Conservation (phyloP, 441 rosid genomes). For the Viola pubescens region DNA sequence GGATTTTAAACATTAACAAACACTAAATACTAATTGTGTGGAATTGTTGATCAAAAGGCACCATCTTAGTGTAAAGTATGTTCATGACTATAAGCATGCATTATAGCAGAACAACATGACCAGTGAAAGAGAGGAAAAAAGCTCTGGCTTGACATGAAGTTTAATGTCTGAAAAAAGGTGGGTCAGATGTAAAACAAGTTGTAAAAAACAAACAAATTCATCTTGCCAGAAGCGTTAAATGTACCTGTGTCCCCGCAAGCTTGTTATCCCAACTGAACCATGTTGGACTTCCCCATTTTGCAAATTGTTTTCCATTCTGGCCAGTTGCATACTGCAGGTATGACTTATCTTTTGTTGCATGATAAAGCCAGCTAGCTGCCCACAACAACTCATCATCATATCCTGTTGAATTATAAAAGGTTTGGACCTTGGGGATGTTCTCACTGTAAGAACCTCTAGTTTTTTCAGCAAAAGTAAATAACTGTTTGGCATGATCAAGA, state of each 20-base stretch:
- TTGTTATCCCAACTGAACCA: conserved; percentile 99
- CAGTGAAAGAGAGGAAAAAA: neutral
- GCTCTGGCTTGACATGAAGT: neutral
- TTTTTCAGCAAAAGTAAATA: conserved; percentile 71
- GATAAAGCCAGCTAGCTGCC: conserved; percentile 95
- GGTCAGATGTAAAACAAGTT: neutral
- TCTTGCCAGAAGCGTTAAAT: no score
- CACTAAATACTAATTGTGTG: no score
- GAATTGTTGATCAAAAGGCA: no score
- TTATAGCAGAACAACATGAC: neutral
- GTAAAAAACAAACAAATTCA: neutral
- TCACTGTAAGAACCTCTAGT: conserved; percentile 55
- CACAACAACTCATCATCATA: conserved; percentile 81
- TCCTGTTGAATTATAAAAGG: conserved; percentile 75
- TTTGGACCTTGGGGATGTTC: conserved; percentile 57
- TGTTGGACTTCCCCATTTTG: conserved; percentile 68
- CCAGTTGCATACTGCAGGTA: conserved; percentile 63
- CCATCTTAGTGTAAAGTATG: no score
- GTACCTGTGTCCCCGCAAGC: conserved; percentile 33
- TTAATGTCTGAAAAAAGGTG: neutral
- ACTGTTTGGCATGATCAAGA: conserved; percentile 60
- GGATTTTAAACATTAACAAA: no score
- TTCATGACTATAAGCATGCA: neutral
- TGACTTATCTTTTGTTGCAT: conserved; percentile 65
- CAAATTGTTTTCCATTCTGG: conserved; percentile 51